These are phyloP conservation scores for Actinomortierella ambigua DNA, from an alignment of 371 early-diverging fungal species.

Conservation along the genomic window DNA sequence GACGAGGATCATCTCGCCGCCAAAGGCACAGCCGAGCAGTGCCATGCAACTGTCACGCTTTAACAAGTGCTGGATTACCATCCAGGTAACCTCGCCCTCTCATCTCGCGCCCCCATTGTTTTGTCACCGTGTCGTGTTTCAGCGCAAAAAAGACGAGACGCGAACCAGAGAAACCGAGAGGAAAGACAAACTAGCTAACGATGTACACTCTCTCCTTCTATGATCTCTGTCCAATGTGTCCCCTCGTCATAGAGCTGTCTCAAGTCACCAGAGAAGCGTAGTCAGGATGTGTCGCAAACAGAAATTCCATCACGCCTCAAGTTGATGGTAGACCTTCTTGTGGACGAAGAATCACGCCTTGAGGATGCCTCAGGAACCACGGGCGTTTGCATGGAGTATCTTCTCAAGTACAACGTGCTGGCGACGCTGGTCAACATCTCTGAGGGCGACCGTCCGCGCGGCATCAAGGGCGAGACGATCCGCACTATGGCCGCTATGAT, in stretches of 20 bases:
- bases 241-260: slow-evolving; percentile 68
- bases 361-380: slow-evolving; percentile 71
- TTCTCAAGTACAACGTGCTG: slow-evolving; percentile 84
- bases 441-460: slow-evolving; percentile 82
- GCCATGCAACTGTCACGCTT: slow-evolving; percentile 76
- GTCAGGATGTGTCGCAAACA: slow-evolving; percentile 73
- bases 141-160: not conserved
- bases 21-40: slow-evolving; percentile 65
- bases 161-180: not conserved
- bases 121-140: not conserved
- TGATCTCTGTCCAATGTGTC: slow-evolving; percentile 15
- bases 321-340: slow-evolving; percentile 86
- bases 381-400: slow-evolving; percentile 92
- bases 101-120: not conserved
- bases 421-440: slow-evolving; percentile 79
- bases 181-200: slow-evolving; percentile 2
- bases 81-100: slow-evolving; percentile 56
- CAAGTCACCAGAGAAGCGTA: slow-evolving; percentile 60
- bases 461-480: slow-evolving; percentile 86
- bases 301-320: slow-evolving; percentile 80
- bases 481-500: slow-evolving; percentile 84
- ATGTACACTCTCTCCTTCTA: slow-evolving; percentile 3
- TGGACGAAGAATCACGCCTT: slow-evolving; percentile 84
- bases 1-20: slow-evolving; percentile 66
- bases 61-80: slow-evolving; percentile 76